Conservation (phyloP, 2,329 filamentous ascomycete genomes). For the Cryphonectria parasitica region DNA sequence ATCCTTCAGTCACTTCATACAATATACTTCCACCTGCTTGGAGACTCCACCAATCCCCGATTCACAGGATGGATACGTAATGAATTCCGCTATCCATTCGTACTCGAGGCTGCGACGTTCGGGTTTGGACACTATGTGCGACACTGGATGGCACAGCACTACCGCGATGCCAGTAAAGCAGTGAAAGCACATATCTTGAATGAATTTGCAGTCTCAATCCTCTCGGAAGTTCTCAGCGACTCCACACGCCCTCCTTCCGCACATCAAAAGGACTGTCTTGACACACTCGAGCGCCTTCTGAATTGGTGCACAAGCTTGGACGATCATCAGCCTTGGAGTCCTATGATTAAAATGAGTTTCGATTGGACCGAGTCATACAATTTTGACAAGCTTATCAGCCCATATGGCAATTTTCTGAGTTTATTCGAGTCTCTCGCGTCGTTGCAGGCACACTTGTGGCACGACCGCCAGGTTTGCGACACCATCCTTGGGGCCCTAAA, state of each 20-base stretch:
- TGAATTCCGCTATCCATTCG: neutral
- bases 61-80: neutral
- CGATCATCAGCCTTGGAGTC: neutral
- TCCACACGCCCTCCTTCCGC: neutral
- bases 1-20: neutral
- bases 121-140: neutral
- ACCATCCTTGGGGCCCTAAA: neutral
- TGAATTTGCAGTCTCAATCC: neutral
- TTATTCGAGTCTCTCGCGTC: neutral
- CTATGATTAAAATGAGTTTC: rapidly evolving
- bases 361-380: neutral
- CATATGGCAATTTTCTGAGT: neutral
- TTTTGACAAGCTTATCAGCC: neutral
- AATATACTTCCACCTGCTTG: neutral
- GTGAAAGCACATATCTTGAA: neutral
- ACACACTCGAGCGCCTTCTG: neutral
- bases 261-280: neutral
- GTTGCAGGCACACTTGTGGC: neutral
- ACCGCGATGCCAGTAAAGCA: neutral
- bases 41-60: neutral
- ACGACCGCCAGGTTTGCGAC: neutral
- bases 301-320: neutral
- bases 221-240: too few species aligned
- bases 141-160: neutral
- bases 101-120: neutral